phyloP scores from a whole-genome alignment of 345 rosid species.

The Firmiana major region DNA sequence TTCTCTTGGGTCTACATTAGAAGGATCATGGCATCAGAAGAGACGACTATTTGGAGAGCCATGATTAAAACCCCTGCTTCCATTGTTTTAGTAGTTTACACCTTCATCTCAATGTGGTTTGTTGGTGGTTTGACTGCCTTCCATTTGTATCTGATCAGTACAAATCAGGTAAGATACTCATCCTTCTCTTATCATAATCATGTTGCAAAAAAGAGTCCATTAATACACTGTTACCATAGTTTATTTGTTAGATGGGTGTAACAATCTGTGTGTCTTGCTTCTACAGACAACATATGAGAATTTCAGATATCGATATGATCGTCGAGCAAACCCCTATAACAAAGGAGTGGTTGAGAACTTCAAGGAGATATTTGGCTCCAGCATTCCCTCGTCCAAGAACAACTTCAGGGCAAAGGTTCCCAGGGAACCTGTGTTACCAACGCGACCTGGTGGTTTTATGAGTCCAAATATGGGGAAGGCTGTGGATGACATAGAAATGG shows the following conservation, averaged over 20 bases:
- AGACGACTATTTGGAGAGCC: constrained; percentile 60
- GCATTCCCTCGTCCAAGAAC: constrained; percentile 73
- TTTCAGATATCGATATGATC: constrained; percentile 86
- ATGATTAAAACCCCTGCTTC: constrained; percentile 78
- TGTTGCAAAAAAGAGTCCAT: neutral
- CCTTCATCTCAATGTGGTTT: constrained; percentile 95
- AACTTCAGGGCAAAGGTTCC: constrained; percentile 66
- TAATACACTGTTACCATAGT: neutral
- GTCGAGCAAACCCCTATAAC: constrained; percentile 74
- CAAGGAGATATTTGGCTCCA: constrained; percentile 62
- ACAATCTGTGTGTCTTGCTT: constrained; percentile 21
- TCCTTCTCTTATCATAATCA: neutral
- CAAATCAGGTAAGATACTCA: constrained; percentile 67
- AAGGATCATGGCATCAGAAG: constrained; percentile 62
- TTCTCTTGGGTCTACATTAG: constrained; percentile 96
- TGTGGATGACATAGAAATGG: constrained; percentile 90
- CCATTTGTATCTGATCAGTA: constrained; percentile 89
- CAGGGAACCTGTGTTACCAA: constrained; percentile 64
- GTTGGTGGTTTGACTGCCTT: constrained; percentile 94
- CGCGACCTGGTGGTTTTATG: constrained; percentile 72
- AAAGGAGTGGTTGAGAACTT: constrained; percentile 71
- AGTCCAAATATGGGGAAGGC: constrained; percentile 95
- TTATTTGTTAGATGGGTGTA: neutral
- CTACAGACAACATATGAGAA: constrained; percentile 94
- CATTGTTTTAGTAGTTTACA: constrained; percentile 72